Base-by-base conservation (phyloP, 1,284 basidiomycete genomes). In the Trichosporon sp. region DNA sequence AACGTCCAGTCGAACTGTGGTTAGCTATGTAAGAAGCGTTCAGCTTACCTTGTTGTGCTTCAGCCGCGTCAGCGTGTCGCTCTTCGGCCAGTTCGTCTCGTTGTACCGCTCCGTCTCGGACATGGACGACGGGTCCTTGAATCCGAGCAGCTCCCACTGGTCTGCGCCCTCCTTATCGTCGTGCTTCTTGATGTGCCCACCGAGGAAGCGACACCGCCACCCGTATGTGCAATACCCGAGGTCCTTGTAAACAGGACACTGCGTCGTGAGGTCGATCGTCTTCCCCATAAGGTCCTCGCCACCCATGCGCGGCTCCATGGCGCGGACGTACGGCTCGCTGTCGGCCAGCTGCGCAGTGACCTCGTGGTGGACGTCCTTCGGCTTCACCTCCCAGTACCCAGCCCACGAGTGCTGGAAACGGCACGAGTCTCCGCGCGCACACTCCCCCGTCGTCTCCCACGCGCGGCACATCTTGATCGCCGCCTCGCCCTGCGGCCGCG, bases 141-240 rank as follows among this genome's bases (percentile, higher is more conserved):
- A 31, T 15, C 83, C 84, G 0, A 86, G 71, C 3, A 85, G 72
- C 64, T 81, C 78, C 75, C 81, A 83, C 0, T 79, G 82, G 11
- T 77, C 76, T 1, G 78, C 66, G 42, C 69, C 63, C 11, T 32
- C 71, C 1, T 60, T 68, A 2, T 47, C 63, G 32, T 69, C 68
- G 21, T 68, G 60, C 38, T 68, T 69, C 62, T 62, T 81, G 6
- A 88, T 79, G 77, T 98, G 96, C 0, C 88, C 89, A 12, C 91
- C 90, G 3, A 97, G 87, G 83, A 92, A 97, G 1, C 96, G 89
- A 79, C 96, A 99, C 81, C 93, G 92, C 84, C 92, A 90, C 4
- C 93, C 96, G 73, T 88, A 89, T 65, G 89, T 89, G 83, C 95
- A 98, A 77, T 90, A 87, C 0, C 95, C 95, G 5, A 87, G 86